These are phyloP conservation scores for Ceratocystis ficicola DNA, from an alignment of 2,329 filamentous ascomycete genomes.

Conservation along the genomic window DNA sequence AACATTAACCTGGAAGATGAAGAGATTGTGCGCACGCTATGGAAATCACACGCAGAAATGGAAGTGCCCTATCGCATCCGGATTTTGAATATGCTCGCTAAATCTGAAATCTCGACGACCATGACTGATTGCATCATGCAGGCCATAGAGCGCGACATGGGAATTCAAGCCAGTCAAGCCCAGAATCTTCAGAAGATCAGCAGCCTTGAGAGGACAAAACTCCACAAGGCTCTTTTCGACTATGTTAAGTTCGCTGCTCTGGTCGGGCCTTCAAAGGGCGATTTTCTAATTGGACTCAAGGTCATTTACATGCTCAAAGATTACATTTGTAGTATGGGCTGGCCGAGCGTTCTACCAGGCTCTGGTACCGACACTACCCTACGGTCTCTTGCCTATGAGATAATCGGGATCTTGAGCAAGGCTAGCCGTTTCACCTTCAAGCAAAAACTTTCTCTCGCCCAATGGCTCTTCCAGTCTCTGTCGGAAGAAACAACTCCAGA, in stretches of 20 bases:
- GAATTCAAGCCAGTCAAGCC: slow-evolving; percentile 21
- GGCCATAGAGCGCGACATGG: slow-evolving; percentile 42
- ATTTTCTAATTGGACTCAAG: slow-evolving; percentile 54
- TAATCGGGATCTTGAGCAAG: slow-evolving; percentile 68
- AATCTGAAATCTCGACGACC: slow-evolving; percentile 60
- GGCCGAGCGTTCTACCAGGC: slow-evolving; percentile 55
- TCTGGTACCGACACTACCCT: slow-evolving; percentile 52
- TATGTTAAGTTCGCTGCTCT: slow-evolving; percentile 80
- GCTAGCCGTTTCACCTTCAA: slow-evolving; percentile 45
- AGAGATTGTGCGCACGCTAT: slow-evolving; percentile 51
- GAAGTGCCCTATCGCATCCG: slow-evolving; percentile 64
- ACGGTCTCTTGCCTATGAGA: slow-evolving; percentile 76
- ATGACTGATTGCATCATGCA: slow-evolving; percentile 56
- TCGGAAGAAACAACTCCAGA: slow-evolving; percentile 65
- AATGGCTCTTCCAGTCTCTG: slow-evolving; percentile 75
- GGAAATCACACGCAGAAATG: slow-evolving; percentile 59
- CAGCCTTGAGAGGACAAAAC: slow-evolving; percentile 63
- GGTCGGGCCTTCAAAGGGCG: slow-evolving; percentile 47
- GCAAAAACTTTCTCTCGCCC: slow-evolving; percentile 43
- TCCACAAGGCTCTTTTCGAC: slow-evolving; percentile 70
- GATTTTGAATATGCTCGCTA: slow-evolving; percentile 62
- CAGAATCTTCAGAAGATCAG: slow-evolving; percentile 29
- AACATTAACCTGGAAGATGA: slow-evolving; percentile 61
- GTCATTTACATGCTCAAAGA: slow-evolving; percentile 57
- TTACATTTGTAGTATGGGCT: slow-evolving; percentile 71